Evolutionary conservation across 2,329 filamentous ascomycete genomes (phyloP).

Genomic region (Cercospora brassicicola): DNA sequence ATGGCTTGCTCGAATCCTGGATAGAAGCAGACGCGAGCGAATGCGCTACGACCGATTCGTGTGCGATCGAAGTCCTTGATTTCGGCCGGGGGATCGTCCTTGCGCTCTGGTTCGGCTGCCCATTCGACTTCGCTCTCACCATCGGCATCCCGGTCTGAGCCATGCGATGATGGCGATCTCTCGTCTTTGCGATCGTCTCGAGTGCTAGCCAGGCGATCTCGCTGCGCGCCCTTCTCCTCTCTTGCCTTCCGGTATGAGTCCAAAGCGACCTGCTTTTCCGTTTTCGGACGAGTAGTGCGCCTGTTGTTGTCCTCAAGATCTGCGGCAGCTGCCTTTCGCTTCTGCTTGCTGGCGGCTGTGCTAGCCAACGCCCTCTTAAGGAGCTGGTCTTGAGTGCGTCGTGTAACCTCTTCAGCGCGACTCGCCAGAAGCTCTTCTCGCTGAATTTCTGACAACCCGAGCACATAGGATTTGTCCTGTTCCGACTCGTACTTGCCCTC

Average conservation of each 20-base stretch:
- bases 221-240: conserved; percentile 61
- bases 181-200: conserved; percentile 49
- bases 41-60: conserved; percentile 79
- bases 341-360: conserved; percentile 60
- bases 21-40: conserved; percentile 89
- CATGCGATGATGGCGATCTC: conserved; percentile 44
- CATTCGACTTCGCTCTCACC: conserved; percentile 80
- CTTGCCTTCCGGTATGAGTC: conserved; percentile 66
- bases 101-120: conserved; percentile 56
- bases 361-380: conserved; percentile 69
- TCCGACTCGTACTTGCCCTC: conserved; percentile 74
- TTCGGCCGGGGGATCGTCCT: conserved; percentile 66
- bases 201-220: conserved; percentile 33
- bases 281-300: conserved; percentile 49
- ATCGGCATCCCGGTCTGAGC: conserved; percentile 59
- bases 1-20: conserved; percentile 83
- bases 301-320: conserved; percentile 79
- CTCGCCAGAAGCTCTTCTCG: conserved; percentile 88
- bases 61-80: conserved; percentile 82
- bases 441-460: conserved; percentile 84
- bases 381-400: conserved; percentile 76
- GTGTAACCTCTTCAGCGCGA: conserved; percentile 78
- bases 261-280: conserved; percentile 63
- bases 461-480: conserved; percentile 62
- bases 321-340: conserved; percentile 74